These are phyloP conservation scores for Leccinum fuscescens DNA, from an alignment of 1,284 basidiomycete species.

Conservation along the genomic window DNA sequence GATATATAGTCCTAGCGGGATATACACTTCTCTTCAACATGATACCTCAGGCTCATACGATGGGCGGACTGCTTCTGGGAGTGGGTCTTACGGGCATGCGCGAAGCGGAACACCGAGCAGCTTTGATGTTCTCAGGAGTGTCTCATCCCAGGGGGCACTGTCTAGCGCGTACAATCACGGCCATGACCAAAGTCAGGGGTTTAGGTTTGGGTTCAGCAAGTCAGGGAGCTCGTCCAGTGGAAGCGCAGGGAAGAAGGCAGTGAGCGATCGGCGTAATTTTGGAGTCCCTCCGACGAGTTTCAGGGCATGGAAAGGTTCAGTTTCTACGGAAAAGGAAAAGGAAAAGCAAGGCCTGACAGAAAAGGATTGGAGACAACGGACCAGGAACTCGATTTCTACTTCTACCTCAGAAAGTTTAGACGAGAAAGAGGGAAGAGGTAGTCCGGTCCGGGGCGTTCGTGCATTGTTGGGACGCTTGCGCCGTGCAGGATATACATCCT, in stretches of 20 bases:
- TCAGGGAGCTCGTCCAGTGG: too few relatives aligned
- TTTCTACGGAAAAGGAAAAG: conserved; percentile 21
- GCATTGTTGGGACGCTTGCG: conserved; percentile 29
- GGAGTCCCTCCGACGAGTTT: conserved; percentile 31
- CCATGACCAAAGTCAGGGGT: conserved; percentile 15
- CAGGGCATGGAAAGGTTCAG: conserved; percentile 24
- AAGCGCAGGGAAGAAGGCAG: conserved; percentile 10
- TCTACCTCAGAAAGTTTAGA: conserved; percentile 24
- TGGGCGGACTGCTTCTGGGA: conserved; percentile 21
- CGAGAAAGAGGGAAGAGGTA: conserved; percentile 25
- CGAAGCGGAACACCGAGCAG: conserved; percentile 28
- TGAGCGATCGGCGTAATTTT: conserved; percentile 13
- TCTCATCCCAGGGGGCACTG: conserved; percentile 33
- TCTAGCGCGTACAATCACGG: conserved; percentile 24
- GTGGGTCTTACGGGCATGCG: conserved; percentile 27
- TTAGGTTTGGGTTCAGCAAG: conserved; percentile 3
- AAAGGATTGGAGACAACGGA: conserved; percentile 10
- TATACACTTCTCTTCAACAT: conserved; percentile 5
- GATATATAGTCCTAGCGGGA: conserved; percentile 17
- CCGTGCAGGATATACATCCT: conserved; percentile 27
- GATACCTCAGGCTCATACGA: conserved; percentile 24
- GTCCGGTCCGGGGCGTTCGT: conserved; percentile 27
- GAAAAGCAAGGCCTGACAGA: conserved; percentile 15
- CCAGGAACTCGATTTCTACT: conserved; percentile 15
- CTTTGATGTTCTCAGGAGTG: conserved; percentile 28